These are phyloP conservation scores for Talaromyces verruculosus DNA, from an alignment of 2,329 filamentous ascomycete species.

Conservation along the genomic window DNA sequence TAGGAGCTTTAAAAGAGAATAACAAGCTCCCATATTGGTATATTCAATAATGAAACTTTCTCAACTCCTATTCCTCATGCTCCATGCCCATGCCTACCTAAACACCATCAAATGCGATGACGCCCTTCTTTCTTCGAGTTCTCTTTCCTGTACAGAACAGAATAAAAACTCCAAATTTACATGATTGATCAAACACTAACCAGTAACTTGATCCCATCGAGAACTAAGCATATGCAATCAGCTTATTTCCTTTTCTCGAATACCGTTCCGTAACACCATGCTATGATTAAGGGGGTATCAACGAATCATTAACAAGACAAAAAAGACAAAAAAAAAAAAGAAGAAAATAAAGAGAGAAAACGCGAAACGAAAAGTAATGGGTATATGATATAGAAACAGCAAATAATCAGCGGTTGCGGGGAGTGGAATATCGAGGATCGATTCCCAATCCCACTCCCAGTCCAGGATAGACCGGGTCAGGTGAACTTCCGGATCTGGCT, in stretches of 20 bases:
- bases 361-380: background rate
- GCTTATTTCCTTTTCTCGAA: background rate
- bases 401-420: background rate
- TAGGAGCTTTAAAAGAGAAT: background rate
- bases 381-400: background rate
- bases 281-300: constrained; percentile 14
- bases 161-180: background rate
- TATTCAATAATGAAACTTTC: background rate
- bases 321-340: constrained; percentile 3
- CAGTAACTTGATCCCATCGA: background rate
- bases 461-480: constrained; percentile 29
- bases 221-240: background rate
- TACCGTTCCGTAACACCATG: background rate
- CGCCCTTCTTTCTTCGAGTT: background rate
- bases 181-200: background rate
- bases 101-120: constrained; percentile 14
- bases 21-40: background rate
- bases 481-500: constrained; percentile 36
- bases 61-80: background rate
- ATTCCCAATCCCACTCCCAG: constrained; percentile 25
- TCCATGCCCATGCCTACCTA: background rate
- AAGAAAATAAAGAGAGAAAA: constrained; percentile 11
- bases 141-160: background rate
- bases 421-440: constrained; percentile 3
- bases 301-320: background rate